Evolutionary conservation across 371 early-diverging fungal genomes (phyloP).

Genomic region (Syncephalastrum monosporum): DNA sequence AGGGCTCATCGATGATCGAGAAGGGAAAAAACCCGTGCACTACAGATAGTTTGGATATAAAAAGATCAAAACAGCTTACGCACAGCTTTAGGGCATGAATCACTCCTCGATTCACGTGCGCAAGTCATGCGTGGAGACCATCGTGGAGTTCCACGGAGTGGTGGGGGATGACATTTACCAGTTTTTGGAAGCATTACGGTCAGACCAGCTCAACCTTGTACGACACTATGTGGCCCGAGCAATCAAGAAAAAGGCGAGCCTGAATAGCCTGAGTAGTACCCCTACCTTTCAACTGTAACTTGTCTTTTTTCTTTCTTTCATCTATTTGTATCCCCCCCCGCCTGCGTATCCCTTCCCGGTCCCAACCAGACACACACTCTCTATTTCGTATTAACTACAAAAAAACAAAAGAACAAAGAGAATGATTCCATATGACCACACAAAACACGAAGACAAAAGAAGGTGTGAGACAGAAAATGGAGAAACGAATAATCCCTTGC

Average conservation of each 20-base stretch:
- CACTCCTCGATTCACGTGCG: slow-evolving; percentile 40
- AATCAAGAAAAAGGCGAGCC: slow-evolving; percentile 36
- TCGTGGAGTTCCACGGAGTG: slow-evolving; percentile 48
- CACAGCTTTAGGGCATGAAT: slow-evolving; percentile 34
- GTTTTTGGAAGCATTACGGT: slow-evolving; percentile 39
- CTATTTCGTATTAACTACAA: neutral
- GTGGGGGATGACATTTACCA: slow-evolving; percentile 41
- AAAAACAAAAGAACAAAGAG: too few species aligned
- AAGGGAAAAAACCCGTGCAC: neutral
- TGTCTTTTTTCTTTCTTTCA: neutral
- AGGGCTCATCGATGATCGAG: neutral
- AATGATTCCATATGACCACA: too few species aligned
- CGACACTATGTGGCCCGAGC: slow-evolving; percentile 46
- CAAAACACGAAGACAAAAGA: too few species aligned
- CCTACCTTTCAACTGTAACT: slow-evolving; percentile 13
- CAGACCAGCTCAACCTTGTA: slow-evolving; percentile 44
- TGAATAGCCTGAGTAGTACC: slow-evolving; percentile 34
- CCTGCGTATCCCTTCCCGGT: neutral
- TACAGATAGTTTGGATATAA: slow-evolving; percentile 2
- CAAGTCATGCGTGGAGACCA: slow-evolving; percentile 48
- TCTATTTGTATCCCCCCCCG: neutral
- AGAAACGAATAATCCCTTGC: too few species aligned
- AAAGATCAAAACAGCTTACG: too few species aligned
- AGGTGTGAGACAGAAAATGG: too few species aligned
- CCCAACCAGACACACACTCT: slow-evolving; percentile 5